A percentile compares a stretch with the other conserved stretches of the same genome.
Evolutionary conservation across 2,329 filamentous ascomycete genomes (phyloP).

Genomic region (Aureobasidium sp.): DNA sequence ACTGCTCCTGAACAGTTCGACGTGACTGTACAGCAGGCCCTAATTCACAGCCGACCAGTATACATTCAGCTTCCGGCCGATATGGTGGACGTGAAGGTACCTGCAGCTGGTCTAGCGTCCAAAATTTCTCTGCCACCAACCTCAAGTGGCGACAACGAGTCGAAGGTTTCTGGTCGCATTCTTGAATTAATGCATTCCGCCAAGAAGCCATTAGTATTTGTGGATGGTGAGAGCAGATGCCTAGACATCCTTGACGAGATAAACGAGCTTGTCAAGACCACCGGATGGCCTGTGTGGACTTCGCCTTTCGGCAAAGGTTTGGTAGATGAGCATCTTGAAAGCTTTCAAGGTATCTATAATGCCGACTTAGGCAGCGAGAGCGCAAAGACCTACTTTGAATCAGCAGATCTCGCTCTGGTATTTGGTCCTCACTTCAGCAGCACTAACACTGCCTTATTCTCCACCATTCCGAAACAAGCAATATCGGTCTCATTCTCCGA

Average conservation of each 20-base stretch:
- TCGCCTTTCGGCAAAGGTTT: constrained; percentile 47
- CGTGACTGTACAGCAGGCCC: constrained; percentile 67
- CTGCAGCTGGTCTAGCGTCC: constrained; percentile 63
- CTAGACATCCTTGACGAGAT: constrained; percentile 33
- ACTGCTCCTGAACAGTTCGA: constrained; percentile 73
- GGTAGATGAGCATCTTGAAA: constrained; percentile 40
- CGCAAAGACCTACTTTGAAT: constrained; percentile 21
- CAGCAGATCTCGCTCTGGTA: constrained; percentile 20
- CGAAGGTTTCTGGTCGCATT: constrained; percentile 73
- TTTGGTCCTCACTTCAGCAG: constrained; percentile 20
- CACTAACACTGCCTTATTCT: constrained; percentile 28
- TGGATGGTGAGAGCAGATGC: constrained; percentile 76
- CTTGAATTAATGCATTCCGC: constrained; percentile 66
- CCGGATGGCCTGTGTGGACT: constrained; percentile 44
- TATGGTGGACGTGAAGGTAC: constrained; percentile 68
- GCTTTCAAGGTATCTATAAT: constrained; percentile 38
- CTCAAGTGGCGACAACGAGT: constrained; percentile 65
- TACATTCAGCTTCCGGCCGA: constrained; percentile 84
- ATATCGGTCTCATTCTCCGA: constrained; percentile 39
- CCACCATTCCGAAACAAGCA: constrained; percentile 21
- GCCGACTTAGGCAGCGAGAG: constrained; percentile 20
- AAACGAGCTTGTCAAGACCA: constrained; percentile 39
- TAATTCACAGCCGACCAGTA: constrained; percentile 66
- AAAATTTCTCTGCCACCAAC: constrained; percentile 61
- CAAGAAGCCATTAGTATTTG: constrained; percentile 68